These are phyloP conservation scores for Danielozyma ontarioensis DNA, from an alignment of 805 yeast genomes.

Conservation along the genomic window DNA sequence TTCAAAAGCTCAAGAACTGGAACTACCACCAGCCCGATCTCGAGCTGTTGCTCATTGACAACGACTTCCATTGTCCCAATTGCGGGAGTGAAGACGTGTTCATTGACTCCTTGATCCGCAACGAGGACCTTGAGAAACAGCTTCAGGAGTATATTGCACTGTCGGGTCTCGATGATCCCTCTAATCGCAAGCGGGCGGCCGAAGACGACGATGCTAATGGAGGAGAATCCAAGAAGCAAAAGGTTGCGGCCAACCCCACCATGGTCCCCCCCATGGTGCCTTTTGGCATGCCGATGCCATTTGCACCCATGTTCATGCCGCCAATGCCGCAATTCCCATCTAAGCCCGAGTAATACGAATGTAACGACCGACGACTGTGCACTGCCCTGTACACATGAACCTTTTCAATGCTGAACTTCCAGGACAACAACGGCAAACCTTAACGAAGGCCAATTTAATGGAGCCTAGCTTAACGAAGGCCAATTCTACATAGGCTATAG, in stretches of 20 bases:
- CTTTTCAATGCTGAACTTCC: neutral
- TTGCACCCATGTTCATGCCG: constrained; percentile 10
- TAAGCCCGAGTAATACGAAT: neutral
- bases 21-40: constrained; percentile 33
- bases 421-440: neutral
- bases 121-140: constrained; percentile 52
- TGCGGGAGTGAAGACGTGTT: constrained; percentile 72
- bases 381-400: neutral
- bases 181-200: constrained; percentile 13
- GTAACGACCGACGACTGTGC: neutral
- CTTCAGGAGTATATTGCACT: constrained; percentile 45
- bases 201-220: constrained; percentile 14
- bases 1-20: constrained; percentile 47
- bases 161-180: constrained; percentile 33
- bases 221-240: constrained; percentile 22
- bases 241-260: constrained; percentile 6
- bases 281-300: constrained; percentile 11
- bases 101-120: constrained; percentile 64
- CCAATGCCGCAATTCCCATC: constrained; percentile 6
- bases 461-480: neutral
- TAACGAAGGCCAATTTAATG: neutral
- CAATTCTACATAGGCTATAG: too few species aligned
- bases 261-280: constrained; percentile 7
- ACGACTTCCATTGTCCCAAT: constrained; percentile 87
- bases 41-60: constrained; percentile 55